phyloP scores from a whole-genome alignment of 176 grass and related monocot genomes.

The Cenchrus purpureus region DNA sequence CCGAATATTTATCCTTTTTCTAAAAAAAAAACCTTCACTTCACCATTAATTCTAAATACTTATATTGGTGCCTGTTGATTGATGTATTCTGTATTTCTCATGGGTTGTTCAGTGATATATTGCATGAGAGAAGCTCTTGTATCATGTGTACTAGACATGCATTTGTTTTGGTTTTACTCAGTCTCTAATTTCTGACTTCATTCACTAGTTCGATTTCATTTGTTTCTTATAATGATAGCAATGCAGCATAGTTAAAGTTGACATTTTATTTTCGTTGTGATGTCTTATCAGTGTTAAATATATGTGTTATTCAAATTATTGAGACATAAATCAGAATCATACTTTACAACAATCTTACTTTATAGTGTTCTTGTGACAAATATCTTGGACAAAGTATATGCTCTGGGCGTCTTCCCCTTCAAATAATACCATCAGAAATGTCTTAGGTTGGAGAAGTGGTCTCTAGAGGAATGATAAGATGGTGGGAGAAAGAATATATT shows the following conservation, averaged over 20 bases:
- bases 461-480: constrained; percentile 15
- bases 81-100: not conserved
- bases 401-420: not conserved
- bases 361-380: not conserved
- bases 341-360: not conserved
- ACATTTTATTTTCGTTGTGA: constrained; percentile 7
- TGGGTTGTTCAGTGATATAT: constrained; percentile 20
- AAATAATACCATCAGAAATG: not conserved
- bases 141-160: constrained; percentile 5
- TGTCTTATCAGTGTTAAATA: not conserved
- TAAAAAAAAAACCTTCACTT: not conserved
- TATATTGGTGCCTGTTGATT: constrained; percentile 6
- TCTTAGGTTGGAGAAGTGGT: constrained; percentile 1
- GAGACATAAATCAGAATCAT: not conserved
- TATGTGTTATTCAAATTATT: constrained; percentile 7
- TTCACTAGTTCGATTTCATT: not conserved
- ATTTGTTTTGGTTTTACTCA: constrained; percentile 18
- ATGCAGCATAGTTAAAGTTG: not conserved
- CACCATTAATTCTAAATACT: constrained; percentile 7
- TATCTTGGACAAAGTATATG: not conserved
- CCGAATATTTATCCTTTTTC: no score
- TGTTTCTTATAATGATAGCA: constrained; percentile 23
- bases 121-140: not conserved
- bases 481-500: not conserved
- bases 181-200: constrained; percentile 11